Base-by-base conservation (phyloP, 208 protist species). In the Crithidia bombi region DNA sequence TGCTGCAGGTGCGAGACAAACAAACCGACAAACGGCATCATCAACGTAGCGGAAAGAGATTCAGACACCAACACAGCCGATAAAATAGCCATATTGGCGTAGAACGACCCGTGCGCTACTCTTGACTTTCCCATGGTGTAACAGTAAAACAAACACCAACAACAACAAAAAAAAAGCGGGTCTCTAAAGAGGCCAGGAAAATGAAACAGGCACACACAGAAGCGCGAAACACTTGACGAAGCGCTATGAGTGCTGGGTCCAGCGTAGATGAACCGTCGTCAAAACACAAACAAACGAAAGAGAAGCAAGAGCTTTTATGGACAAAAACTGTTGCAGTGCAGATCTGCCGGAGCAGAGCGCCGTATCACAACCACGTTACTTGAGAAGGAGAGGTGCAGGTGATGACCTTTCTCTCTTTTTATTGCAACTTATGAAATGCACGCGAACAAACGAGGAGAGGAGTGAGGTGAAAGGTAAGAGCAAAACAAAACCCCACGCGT, bases 21-120 rank as follows among this genome's bases (percentile, higher is more conserved):
- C 3, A 90, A 55, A 1, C 80, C 81, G 5, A 86, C 75, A 73
- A 87, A 85, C 0, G 81, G 85, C 52, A 82, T 69, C 62, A 87
- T 76, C 39, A 85, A 52, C 2, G 85, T 86, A 1, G 74, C 73
- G 6, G 73, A 86, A n/a, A 90, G 70, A 14, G 75, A 82, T 59
- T 87, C 81, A 33, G 73, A 81, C 35, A 87, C 68, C 19, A 90
- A 56, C 58, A 90, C 81, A 58, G 77, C 63, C 7, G 71, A 83
- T 26, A 80, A 46, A 19, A 52, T 62, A 52, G 35, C 72, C 67
- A 68, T 73, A 56, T 58, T 79, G 68, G 52, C 75, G 69, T 50
- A 79, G 64, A 72, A 78, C 54, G 58, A 76, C 21, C 2, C 32
- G 3, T 36, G 26, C 11, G 38, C 10, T 15, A 19, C 33, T 11